Conservation (phyloP, 2,329 filamentous ascomycete species). For the Biscogniauxia sp. region DNA sequence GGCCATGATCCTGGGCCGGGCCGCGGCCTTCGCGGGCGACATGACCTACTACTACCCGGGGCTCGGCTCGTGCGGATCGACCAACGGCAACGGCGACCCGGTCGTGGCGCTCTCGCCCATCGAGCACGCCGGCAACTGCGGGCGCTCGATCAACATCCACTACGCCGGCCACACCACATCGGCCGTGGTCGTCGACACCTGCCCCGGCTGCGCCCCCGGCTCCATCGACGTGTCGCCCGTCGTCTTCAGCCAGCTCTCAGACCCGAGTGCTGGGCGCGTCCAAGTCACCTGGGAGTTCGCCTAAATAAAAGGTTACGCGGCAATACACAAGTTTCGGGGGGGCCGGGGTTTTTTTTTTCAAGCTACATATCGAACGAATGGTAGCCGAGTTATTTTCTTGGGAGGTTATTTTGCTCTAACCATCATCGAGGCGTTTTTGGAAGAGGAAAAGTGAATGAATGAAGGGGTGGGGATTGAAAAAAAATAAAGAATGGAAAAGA, state of each 20-base stretch:
- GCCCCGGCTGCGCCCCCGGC: slow-evolving; percentile 23
- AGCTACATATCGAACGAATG: slow-evolving; percentile 7
- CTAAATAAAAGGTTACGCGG: slow-evolving; percentile 10
- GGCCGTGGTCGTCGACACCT: slow-evolving; percentile 29
- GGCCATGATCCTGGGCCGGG: slow-evolving; percentile 11
- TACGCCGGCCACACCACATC: slow-evolving; percentile 21
- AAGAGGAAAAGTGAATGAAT: too few relatives aligned
- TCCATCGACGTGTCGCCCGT: slow-evolving; percentile 28
- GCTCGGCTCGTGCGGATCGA: slow-evolving; percentile 22
- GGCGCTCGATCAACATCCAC: slow-evolving; percentile 24
- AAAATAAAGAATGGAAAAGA: too few relatives aligned
- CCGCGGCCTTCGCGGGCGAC: slow-evolving; percentile 19
- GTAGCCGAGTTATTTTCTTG: too few relatives aligned
- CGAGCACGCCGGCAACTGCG: slow-evolving; percentile 24
- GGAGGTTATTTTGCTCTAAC: slow-evolving; percentile 10
- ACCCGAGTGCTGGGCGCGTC: slow-evolving; percentile 15
- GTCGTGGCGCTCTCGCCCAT: slow-evolving; percentile 25
- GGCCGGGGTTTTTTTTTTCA: background rate
- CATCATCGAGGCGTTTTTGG: background rate
- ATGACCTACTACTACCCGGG: slow-evolving; percentile 28
- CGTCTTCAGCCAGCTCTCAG: slow-evolving; percentile 22
- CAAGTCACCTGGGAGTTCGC: slow-evolving; percentile 23
- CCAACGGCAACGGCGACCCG: slow-evolving; percentile 15
- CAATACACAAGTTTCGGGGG: background rate
- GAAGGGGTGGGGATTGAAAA: too few relatives aligned